Evolutionary conservation across 495 filamentous ascomycete genomes (phyloP).

Genomic region (Pseudoneurospora amorphoporcata): DNA sequence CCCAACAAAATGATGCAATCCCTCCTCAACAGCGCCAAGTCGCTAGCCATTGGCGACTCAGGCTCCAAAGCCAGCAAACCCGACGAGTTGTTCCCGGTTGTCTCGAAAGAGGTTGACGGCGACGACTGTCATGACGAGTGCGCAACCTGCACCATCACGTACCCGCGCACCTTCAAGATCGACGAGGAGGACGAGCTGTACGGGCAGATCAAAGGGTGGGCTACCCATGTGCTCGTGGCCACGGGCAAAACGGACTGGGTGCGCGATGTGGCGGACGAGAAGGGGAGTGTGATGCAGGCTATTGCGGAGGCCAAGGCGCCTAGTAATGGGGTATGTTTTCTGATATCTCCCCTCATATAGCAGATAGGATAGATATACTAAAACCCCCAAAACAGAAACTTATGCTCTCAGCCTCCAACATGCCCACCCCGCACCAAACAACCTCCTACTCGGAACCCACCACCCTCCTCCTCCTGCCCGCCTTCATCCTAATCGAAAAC

Average conservation of each 20-base stretch:
- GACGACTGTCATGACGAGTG: slow-evolving; percentile 89
- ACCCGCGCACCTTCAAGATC: slow-evolving; percentile 60
- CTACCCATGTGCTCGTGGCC: slow-evolving; percentile 81
- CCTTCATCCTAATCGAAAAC: slow-evolving; percentile 77
- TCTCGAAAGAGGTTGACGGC: slow-evolving; percentile 64
- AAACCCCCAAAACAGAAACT: slow-evolving; percentile 44
- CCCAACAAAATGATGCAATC: slow-evolving; percentile 20
- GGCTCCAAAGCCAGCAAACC: slow-evolving; percentile 48
- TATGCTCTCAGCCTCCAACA: slow-evolving; percentile 91
- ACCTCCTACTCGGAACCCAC: slow-evolving; percentile 56
- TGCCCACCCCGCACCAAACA: slow-evolving; percentile 58
- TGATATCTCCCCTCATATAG: background rate
- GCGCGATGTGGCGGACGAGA: slow-evolving; percentile 78
- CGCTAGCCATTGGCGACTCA: slow-evolving; percentile 54
- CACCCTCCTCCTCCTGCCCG: slow-evolving; percentile 74
- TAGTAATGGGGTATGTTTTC: slow-evolving; percentile 58
- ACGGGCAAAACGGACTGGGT: slow-evolving; percentile 96
- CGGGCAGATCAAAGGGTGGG: slow-evolving; percentile 80
- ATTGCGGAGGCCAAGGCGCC: slow-evolving; percentile 53
- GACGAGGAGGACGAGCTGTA: slow-evolving; percentile 74
- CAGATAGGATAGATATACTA: too few relatives aligned
- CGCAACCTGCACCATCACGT: slow-evolving; percentile 64
- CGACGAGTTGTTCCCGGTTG: slow-evolving; percentile 52
- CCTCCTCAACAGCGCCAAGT: slow-evolving; percentile 30
- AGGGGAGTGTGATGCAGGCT: slow-evolving; percentile 91